A percentile compares a stretch with the other conserved stretches of the same genome.
phyloP scores from a whole-genome alignment of 441 rosid genomes.

The Omphalea diandra region DNA sequence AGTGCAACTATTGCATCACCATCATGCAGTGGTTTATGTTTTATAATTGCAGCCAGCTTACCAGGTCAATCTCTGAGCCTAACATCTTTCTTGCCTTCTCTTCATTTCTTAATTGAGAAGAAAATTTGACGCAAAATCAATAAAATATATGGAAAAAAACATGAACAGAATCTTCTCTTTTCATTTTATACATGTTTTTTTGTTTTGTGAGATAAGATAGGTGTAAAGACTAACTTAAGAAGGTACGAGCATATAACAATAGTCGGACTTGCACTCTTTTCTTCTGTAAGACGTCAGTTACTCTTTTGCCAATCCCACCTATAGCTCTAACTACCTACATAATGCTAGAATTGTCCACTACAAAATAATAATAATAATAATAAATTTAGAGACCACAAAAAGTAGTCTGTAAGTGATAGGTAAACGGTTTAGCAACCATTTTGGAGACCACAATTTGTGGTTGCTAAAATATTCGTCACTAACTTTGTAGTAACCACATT shows the following conservation, averaged over 20 bases:
- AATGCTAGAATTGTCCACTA: conserved; percentile 54
- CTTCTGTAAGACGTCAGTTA: conserved; percentile 55
- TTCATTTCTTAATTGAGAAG: conserved; percentile 73
- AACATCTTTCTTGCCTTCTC: conserved; percentile 82
- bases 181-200: neutral
- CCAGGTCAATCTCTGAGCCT: conserved; percentile 79
- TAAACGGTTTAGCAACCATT: too few species aligned
- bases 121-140: neutral
- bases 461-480: too few species aligned
- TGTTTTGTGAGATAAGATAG: neutral
- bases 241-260: conserved; percentile 46
- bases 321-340: conserved; percentile 91
- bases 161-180: neutral
- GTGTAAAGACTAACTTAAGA: neutral
- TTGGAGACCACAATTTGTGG: too few species aligned
- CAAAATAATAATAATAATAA: too few species aligned
- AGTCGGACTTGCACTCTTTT: conserved; percentile 71
- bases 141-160: neutral
- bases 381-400: too few species aligned
- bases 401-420: too few species aligned
- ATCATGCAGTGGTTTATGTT: conserved; percentile 1
- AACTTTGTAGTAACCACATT: too few species aligned
- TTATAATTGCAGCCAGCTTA: conserved; percentile 30
- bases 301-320: conserved; percentile 87
- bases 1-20: neutral